These are phyloP conservation scores for Mariannaea elegans DNA, from an alignment of 2,329 filamentous ascomycete species.

Conservation along the genomic window DNA sequence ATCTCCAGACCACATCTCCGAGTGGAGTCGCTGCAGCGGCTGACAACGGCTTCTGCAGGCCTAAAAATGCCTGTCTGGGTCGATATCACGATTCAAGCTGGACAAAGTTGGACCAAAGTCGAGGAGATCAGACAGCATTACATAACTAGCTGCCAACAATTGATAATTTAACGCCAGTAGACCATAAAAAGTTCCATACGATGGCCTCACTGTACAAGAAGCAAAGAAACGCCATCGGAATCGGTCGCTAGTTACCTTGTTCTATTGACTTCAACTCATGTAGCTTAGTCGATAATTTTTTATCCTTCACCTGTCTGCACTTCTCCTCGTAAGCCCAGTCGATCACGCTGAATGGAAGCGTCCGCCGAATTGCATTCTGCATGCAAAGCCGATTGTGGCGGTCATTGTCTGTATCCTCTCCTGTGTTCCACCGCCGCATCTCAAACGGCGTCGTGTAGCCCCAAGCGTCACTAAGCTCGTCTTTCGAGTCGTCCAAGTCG, in stretches of 20 bases:
- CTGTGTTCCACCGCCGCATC: not conserved
- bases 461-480: not conserved
- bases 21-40: slow-evolving; percentile 26
- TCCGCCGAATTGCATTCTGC: not conserved
- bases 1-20: not conserved
- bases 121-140: not conserved
- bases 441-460: slow-evolving; percentile 5
- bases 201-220: too few relatives aligned
- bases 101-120: not conserved
- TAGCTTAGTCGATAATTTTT: too few relatives aligned
- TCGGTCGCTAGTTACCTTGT: too few relatives aligned
- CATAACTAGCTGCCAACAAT: too few relatives aligned
- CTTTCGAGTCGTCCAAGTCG: slow-evolving; percentile 5
- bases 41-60: slow-evolving; percentile 36
- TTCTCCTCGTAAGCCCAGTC: not conserved
- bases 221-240: too few relatives aligned
- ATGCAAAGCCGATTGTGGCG: not conserved
- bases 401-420: not conserved
- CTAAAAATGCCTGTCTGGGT: not conserved
- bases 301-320: not conserved
- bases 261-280: too few relatives aligned
- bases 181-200: too few relatives aligned
- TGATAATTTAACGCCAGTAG: too few relatives aligned
- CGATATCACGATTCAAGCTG: not conserved
- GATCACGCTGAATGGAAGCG: not conserved